Evolutionary conservation across 176 grass and related monocot species (phyloP).

Genomic region (Pharus latifolius): DNA sequence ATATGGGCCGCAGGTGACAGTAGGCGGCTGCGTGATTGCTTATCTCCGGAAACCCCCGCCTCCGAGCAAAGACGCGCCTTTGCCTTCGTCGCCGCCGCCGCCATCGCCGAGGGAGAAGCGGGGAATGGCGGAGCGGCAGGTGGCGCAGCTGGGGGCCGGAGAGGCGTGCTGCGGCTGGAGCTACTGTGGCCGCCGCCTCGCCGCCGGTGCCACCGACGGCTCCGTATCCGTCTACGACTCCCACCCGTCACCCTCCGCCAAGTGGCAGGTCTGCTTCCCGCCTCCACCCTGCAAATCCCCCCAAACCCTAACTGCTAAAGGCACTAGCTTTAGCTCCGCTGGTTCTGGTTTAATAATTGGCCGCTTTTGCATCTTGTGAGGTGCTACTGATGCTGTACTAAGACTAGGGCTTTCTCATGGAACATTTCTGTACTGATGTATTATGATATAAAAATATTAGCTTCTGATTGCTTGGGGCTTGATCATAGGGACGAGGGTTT

Average conservation of each 20-base stretch:
- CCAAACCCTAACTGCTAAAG: background rate
- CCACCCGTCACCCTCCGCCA: constrained; percentile 42
- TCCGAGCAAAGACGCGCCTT: background rate
- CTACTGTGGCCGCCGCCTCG: constrained; percentile 58
- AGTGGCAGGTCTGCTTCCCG: constrained; percentile 61
- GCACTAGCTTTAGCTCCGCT: background rate
- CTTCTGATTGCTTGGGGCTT: background rate
- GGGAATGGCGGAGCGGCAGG: constrained; percentile 45
- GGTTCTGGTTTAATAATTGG: background rate
- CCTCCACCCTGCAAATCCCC: background rate
- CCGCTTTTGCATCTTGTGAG: background rate
- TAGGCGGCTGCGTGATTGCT: no score
- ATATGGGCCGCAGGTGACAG: no score
- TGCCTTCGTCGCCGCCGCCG: background rate
- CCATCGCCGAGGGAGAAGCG: background rate
- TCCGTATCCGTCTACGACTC: constrained; percentile 70
- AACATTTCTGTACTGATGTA: no score
- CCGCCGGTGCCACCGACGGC: constrained; percentile 65
- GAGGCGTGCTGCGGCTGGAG: constrained; percentile 71
- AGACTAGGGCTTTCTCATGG: background rate
- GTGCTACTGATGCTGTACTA: background rate
- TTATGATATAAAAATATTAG: no score
- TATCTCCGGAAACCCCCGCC: no score
- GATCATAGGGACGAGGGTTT: background rate
- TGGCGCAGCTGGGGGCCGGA: constrained; percentile 49